These are phyloP conservation scores for Fragosphaeria purpurea DNA, from an alignment of 2,329 filamentous ascomycete species.

Conservation along the genomic window DNA sequence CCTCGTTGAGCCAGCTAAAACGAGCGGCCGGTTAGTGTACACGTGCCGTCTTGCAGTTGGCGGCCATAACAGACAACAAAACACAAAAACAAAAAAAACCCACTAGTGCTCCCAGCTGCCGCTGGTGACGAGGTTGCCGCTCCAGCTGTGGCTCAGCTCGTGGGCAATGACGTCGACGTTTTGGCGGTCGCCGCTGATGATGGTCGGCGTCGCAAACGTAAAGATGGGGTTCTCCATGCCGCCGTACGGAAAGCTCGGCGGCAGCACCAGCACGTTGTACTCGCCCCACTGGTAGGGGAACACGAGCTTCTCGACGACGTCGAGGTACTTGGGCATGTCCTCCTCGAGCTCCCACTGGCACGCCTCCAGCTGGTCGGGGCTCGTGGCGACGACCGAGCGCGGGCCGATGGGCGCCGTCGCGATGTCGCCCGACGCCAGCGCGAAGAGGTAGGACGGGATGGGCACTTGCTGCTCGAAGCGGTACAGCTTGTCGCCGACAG, in stretches of 20 bases:
- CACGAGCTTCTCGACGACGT: constrained; percentile 69
- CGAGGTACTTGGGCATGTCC: constrained; percentile 86
- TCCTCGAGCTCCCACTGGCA: constrained; percentile 85
- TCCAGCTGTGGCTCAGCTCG: constrained; percentile 70
- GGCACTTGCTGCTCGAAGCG: constrained; percentile 84
- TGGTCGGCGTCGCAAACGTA: constrained; percentile 89
- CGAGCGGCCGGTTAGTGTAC: too few relatives aligned
- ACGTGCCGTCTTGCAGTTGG: background rate
- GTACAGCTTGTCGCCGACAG: constrained; percentile 57
- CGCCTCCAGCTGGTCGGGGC: constrained; percentile 72
- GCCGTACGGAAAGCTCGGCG: constrained; percentile 82
- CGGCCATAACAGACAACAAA: too few relatives aligned
- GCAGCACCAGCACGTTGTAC: constrained; percentile 87
- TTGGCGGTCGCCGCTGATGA: constrained; percentile 81
- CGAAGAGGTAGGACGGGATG: constrained; percentile 90
- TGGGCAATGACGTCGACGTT: constrained; percentile 97
- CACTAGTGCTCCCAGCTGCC: constrained; percentile 74
- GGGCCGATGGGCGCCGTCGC: constrained; percentile 78
- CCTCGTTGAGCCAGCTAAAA: constrained; percentile 57
- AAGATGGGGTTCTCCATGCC: constrained; percentile 90
- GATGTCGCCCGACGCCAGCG: constrained; percentile 80
- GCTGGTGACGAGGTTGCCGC: constrained; percentile 73
- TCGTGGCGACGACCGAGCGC: constrained; percentile 73
- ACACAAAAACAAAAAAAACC: constrained; percentile 19
- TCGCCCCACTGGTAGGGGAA: constrained; percentile 90